Evolutionary conservation across 805 yeast species (phyloP).

Genomic region (Myxozyma melibiosi): DNA sequence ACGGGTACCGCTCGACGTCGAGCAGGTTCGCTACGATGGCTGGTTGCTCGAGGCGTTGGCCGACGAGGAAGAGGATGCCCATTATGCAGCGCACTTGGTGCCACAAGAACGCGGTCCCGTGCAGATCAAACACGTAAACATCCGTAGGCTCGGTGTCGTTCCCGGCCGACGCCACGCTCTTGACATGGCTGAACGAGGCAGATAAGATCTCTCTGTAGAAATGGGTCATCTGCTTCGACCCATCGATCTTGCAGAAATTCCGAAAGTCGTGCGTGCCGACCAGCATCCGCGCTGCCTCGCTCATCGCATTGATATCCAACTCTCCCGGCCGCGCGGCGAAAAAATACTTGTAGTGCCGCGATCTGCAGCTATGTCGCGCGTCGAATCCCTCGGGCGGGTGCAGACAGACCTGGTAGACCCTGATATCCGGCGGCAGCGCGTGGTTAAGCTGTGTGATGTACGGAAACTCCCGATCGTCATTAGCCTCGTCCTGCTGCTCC

Average conservation of each 20-base stretch:
- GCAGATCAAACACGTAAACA: slow-evolving; percentile 69
- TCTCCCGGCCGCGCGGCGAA: slow-evolving; percentile 48
- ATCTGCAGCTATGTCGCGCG: slow-evolving; percentile 88
- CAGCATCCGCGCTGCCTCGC: slow-evolving; percentile 60
- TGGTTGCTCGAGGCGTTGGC: slow-evolving; percentile 72
- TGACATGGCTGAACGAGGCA: slow-evolving; percentile 50
- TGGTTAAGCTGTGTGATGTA: slow-evolving; percentile 77
- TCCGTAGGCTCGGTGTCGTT: slow-evolving; percentile 47
- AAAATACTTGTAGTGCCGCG: slow-evolving; percentile 82
- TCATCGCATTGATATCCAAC: slow-evolving; percentile 69
- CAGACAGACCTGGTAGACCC: slow-evolving; percentile 78
- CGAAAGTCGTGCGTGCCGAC: slow-evolving; percentile 87
- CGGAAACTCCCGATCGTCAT: slow-evolving; percentile 71
- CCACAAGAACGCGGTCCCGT: slow-evolving; percentile 93
- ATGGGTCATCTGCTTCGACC: slow-evolving; percentile 86
- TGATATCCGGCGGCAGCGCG: slow-evolving; percentile 75
- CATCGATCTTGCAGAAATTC: slow-evolving; percentile 92
- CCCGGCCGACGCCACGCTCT: slow-evolving; percentile 12
- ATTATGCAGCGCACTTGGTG: slow-evolving; percentile 97
- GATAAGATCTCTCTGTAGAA: slow-evolving; percentile 64
- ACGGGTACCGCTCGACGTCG: slow-evolving; percentile 57
- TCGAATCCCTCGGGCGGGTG: slow-evolving; percentile 83
- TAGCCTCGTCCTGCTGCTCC: slow-evolving; percentile 58
- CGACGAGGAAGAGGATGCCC: slow-evolving; percentile 77
- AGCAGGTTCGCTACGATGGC: slow-evolving; percentile 59